Percentiles rank a stretch among this genome's conserved stretches.
These are phyloP conservation scores for Chimonanthus praecox DNA, from an alignment of 164 flowering plant species.

Conservation along the genomic window DNA sequence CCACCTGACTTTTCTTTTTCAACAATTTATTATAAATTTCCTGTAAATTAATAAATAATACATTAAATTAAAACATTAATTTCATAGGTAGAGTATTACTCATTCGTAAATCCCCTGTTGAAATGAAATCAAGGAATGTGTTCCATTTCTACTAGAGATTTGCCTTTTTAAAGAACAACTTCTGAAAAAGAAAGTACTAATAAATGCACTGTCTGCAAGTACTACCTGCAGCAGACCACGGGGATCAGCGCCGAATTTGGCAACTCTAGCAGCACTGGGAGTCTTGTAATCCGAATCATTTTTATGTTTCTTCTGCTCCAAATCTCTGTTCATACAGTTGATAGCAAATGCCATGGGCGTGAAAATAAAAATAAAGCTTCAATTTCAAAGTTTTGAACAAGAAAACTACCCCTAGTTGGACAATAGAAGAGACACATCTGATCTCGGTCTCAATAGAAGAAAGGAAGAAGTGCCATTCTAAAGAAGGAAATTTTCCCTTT, in stretches of 20 bases:
- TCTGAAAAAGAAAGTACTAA: too few species aligned
- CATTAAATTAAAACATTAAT: neutral
- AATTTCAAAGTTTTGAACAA: neutral
- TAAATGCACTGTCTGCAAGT: neutral
- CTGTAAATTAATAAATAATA: conserved; percentile 1
- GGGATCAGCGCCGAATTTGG: neutral
- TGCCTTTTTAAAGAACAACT: too few species aligned
- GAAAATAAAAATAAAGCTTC: too few species aligned
- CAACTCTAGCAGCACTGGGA: conserved; percentile 9
- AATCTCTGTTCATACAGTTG: neutral
- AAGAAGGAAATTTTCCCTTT: too few species aligned
- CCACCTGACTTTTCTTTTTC: conserved; percentile 13
- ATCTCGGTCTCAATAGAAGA: neutral
- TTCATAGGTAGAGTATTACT: neutral
- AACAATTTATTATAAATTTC: conserved; percentile 11
- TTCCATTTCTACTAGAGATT: too few species aligned
- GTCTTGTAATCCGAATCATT: conserved; percentile 7
- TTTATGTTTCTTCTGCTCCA: conserved; percentile 13
- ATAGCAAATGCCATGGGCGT: neutral
- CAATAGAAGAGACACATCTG: neutral
- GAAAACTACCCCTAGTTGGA: neutral
- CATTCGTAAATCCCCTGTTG: too few species aligned
- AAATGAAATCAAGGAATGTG: too few species aligned
- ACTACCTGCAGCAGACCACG: neutral
- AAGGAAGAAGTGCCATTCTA: too few species aligned